Evolutionary conservation across 106 monocot genomes (phyloP), one percentile per base, ranked within the genome.

Genomic region (Dendrobium huoshanense): DNA sequence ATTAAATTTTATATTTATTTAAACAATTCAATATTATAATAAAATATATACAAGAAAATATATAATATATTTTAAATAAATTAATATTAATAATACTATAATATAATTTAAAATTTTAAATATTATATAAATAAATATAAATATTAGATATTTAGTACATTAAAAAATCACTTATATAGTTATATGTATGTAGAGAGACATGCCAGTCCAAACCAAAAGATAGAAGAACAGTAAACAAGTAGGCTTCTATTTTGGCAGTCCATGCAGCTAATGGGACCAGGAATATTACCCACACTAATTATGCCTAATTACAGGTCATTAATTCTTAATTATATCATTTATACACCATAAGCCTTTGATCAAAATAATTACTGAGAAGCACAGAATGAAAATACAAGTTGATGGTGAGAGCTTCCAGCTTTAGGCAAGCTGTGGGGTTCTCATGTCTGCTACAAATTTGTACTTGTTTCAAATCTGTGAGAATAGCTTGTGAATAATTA

Each of bases 211-310:
- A 72, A 7, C 72, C 27, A 72, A 29, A 72, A 72, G 72, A 72
- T 72, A 72, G 13, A 13, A 33, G 40, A 72, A 72, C 72, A 72
- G 72, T 70, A 4, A 70, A 70, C 33, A 37, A 70, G 70, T 15
- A 70, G 33, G 31, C 31, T 70, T 70, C 33, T 70, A 33, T 70
- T 70, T 70, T 70, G 72, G 72, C 72, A 15, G 29, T 72, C 17
- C 17, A 40, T 29, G 17, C 72, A 29, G 4, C 40, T 13, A 20
- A 44, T 42, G 43, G 74, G 43, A 41, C 43, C 74, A 2, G 19
- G 2, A 74, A 42, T 44, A 43, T 7, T 20, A 20, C 74, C 42
- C 41, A 20, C 17, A 37, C 19, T 74, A 40, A 3, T 45, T 45
- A 45, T 45, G 45, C 45, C 43, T 73, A 9, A 25, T 42, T 2